phyloP scores from a whole-genome alignment of 164 flowering plant genomes.

The Stephania japonica region DNA sequence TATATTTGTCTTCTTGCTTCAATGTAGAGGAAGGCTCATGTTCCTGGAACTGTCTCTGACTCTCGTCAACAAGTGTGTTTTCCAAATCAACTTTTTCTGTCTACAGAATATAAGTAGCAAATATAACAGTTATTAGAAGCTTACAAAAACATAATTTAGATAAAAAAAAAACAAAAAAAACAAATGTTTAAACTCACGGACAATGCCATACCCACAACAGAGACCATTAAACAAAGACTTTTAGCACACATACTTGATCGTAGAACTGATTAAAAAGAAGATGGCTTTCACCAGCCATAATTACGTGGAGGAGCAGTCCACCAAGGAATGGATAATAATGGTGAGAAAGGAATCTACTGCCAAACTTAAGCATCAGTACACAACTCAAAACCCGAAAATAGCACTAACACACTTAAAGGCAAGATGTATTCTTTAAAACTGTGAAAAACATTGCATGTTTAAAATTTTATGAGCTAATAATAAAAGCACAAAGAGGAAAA shows the following conservation, averaged over 20 bases:
- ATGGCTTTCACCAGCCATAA: neutral
- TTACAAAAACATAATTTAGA: neutral
- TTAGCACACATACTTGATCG: neutral
- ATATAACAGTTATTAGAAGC: neutral
- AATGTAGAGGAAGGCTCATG: constrained; percentile 34
- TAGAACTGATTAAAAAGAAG: neutral
- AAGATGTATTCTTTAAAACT: neutral
- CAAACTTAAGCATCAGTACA: neutral
- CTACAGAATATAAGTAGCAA: constrained; percentile 39
- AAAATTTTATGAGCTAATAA: neutral
- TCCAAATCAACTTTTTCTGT: constrained; percentile 99
- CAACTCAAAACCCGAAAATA: neutral
- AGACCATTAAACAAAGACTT: neutral
- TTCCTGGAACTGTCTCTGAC: constrained; percentile 72
- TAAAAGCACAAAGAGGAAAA: neutral
- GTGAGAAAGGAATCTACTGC: neutral
- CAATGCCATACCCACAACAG: neutral
- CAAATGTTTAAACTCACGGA: neutral
- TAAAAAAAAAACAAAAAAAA: neutral
- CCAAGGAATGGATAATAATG: too few relatives aligned
- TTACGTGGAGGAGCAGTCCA: neutral
- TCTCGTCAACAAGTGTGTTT: constrained; percentile 96
- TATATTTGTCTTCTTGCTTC: constrained; percentile 24
- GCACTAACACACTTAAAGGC: neutral
- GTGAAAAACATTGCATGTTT: neutral